A percentile compares a stretch with the other conserved stretches of the same genome.
Evolutionary conservation across 495 filamentous ascomycete species (phyloP).

Genomic region (Neurospora sp.): DNA sequence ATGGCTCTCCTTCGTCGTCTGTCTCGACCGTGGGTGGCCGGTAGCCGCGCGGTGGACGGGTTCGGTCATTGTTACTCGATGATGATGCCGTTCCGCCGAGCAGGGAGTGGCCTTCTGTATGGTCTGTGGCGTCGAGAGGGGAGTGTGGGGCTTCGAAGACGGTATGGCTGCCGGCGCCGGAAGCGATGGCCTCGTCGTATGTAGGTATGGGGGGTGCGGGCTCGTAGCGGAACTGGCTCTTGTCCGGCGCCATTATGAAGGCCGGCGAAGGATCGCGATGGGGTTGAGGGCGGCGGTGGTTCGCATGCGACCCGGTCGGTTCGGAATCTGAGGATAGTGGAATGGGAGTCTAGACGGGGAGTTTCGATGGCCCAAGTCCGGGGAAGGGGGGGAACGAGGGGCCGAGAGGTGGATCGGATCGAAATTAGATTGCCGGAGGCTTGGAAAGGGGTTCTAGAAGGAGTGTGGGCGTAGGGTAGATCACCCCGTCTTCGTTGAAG

Average conservation of each 20-base stretch:
- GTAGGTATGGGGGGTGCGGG: conserved; percentile 72
- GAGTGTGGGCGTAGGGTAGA: neutral
- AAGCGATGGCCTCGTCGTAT: conserved; percentile 78
- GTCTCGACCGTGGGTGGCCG: conserved; percentile 66
- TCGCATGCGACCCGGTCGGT: neutral
- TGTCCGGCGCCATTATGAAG: conserved; percentile 34
- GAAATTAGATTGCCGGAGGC: neutral
- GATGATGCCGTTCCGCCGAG: conserved; percentile 27
- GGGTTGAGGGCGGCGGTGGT: neutral
- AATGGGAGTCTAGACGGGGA: neutral
- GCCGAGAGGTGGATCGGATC: neutral
- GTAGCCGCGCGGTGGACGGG: conserved; percentile 43
- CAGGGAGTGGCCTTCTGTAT: conserved; percentile 48
- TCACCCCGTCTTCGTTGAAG: neutral
- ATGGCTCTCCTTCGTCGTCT: conserved; percentile 31
- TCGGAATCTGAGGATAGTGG: neutral
- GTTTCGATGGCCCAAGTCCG: neutral
- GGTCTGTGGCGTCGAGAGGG: conserved; percentile 24
- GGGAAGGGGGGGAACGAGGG: neutral
- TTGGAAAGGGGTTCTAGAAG: neutral
- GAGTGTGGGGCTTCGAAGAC: conserved; percentile 18
- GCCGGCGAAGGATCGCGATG: neutral
- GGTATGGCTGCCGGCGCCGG: conserved; percentile 27
- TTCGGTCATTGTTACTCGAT: conserved; percentile 21
- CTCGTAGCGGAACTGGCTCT: conserved; percentile 40